These are phyloP conservation scores for Albifimbria verrucaria DNA, from an alignment of 2,329 filamentous ascomycete species.

Conservation along the genomic window DNA sequence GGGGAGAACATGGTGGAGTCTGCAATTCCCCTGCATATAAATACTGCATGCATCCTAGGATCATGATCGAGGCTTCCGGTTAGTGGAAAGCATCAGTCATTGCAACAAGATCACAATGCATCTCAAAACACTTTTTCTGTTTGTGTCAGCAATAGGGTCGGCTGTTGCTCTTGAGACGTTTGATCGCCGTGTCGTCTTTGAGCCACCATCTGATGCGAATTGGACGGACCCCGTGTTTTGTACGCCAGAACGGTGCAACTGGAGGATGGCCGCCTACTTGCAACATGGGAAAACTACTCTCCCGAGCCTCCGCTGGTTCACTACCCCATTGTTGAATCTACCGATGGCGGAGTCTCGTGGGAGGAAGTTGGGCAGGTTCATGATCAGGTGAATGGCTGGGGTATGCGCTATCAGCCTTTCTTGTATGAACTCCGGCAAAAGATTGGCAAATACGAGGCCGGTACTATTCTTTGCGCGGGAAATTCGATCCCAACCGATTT, in stretches of 20 bases:
- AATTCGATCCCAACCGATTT: constrained; percentile 59
- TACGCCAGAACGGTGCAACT: constrained; percentile 44
- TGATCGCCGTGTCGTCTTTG: constrained; percentile 32
- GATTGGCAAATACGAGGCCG: constrained; percentile 56
- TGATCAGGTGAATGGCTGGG: constrained; percentile 62
- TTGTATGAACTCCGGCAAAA: constrained; percentile 59
- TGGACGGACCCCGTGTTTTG: constrained; percentile 40
- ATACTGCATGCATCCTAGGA: neutral
- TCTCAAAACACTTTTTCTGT: neutral
- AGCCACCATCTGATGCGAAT: constrained; percentile 32
- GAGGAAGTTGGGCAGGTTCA: constrained; percentile 58
- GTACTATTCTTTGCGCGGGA: constrained; percentile 61
- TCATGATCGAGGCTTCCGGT: neutral
- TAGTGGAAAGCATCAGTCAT: too few species aligned
- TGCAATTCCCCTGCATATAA: too few species aligned
- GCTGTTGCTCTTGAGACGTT: neutral
- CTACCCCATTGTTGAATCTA: constrained; percentile 53
- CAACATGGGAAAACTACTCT: constrained; percentile 55
- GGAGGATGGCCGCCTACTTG: constrained; percentile 42
- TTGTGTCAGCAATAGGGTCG: neutral
- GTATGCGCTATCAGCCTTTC: constrained; percentile 66
- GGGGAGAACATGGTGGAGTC: too few species aligned
- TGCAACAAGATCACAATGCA: neutral
- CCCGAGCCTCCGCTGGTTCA: constrained; percentile 51
- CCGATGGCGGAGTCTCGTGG: constrained; percentile 59